These are phyloP conservation scores for Melampsora larici-populina DNA, from an alignment of 1,284 basidiomycete species.

Conservation along the genomic window DNA sequence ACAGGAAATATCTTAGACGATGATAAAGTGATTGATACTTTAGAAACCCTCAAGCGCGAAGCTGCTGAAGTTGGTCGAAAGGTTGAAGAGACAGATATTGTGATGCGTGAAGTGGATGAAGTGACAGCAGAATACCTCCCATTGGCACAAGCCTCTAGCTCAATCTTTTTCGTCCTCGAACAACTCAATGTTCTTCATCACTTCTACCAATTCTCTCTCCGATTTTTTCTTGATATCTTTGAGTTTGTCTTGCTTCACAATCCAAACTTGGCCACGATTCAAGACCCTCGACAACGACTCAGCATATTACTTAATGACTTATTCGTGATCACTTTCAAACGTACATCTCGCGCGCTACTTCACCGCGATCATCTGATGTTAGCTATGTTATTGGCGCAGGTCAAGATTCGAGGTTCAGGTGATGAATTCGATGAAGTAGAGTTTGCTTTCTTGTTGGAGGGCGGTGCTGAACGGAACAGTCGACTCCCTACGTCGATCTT, in stretches of 20 bases:
- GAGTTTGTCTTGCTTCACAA: conserved; percentile 89
- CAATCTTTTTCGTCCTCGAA: conserved; percentile 95
- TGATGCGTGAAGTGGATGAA: conserved; percentile 93
- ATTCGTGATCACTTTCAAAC: conserved; percentile 82
- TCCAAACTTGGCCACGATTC: conserved; percentile 74
- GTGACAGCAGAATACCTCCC: conserved; percentile 93
- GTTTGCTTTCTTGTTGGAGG: conserved; percentile 83
- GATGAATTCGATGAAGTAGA: conserved; percentile 69
- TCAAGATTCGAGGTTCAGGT: conserved; percentile 75
- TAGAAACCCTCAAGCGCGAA: conserved; percentile 94
- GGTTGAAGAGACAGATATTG: conserved; percentile 92
- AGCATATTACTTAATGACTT: conserved; percentile 84
- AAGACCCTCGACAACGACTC: conserved; percentile 71
- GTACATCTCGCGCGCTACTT: conserved; percentile 84
- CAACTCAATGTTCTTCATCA: conserved; percentile 91
- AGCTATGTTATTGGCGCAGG: conserved; percentile 82
- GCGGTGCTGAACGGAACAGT: conserved; percentile 58
- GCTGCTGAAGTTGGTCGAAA: conserved; percentile 94
- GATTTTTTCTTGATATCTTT: conserved; percentile 98
- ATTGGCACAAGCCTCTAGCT: conserved; percentile 91
- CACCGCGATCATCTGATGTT: conserved; percentile 90
- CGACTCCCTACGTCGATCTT: conserved; percentile 4
- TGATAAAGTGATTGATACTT: conserved; percentile 95
- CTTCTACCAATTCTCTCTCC: conserved; percentile 98
- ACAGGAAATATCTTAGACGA: conserved; percentile 96